These are phyloP conservation scores for Leishmania mexicana DNA, from an alignment of 208 protist species.

Conservation along the genomic window DNA sequence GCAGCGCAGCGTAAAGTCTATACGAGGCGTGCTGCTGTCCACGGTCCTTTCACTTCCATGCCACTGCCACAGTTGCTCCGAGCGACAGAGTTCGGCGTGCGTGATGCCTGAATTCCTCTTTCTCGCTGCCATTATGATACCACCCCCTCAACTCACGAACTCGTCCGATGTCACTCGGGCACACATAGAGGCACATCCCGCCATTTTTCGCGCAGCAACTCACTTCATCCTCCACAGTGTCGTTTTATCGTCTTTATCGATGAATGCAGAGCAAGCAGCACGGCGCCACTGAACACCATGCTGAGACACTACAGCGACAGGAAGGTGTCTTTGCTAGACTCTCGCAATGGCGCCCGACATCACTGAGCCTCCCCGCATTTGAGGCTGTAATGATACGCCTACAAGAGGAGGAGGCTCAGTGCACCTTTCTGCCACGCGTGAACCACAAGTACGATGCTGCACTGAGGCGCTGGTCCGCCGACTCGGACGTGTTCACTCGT, in stretches of 20 bases:
- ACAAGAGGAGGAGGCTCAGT: background rate
- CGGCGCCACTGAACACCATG: background rate
- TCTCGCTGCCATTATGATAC: background rate
- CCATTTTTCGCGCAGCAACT: background rate
- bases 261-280: background rate
- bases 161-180: background rate
- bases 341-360: background rate
- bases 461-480: background rate
- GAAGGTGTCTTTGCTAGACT: slow-evolving; percentile 11
- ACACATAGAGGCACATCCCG: background rate
- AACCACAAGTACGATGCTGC: slow-evolving; percentile 15
- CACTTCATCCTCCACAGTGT: background rate
- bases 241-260: background rate
- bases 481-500: slow-evolving; percentile 11
- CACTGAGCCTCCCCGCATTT: slow-evolving; percentile 6
- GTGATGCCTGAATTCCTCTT: background rate
- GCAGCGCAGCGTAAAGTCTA: background rate
- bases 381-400: background rate
- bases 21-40: background rate
- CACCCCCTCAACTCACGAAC: background rate
- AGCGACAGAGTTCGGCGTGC: background rate
- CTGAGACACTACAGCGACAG: background rate
- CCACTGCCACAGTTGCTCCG: background rate
- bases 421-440: slow-evolving; percentile 17
- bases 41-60: background rate